phyloP scores from a whole-genome alignment of 2,329 filamentous ascomycete genomes.

The Colletotrichum eremochloae region DNA sequence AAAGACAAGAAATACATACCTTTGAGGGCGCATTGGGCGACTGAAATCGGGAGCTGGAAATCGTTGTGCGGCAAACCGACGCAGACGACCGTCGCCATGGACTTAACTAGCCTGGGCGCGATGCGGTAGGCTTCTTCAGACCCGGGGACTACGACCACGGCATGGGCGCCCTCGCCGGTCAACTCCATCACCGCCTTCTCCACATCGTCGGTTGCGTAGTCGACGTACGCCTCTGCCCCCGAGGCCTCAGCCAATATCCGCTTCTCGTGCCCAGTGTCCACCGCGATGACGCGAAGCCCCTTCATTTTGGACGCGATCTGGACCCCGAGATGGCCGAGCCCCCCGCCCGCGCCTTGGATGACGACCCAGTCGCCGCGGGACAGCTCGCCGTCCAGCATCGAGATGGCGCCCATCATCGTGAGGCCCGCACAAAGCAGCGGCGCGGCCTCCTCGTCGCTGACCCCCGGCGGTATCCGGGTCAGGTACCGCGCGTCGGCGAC shows the following conservation, averaged over 20 bases:
- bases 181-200: slow-evolving; percentile 45
- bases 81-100: slow-evolving; percentile 46
- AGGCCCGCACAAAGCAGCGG: slow-evolving; percentile 51
- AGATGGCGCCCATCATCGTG: slow-evolving; percentile 50
- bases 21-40: slow-evolving; percentile 20
- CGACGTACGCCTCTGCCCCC: slow-evolving; percentile 48
- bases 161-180: slow-evolving; percentile 48
- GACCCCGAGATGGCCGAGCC: slow-evolving; percentile 51
- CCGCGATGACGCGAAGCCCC: slow-evolving; percentile 46
- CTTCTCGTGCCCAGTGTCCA: slow-evolving; percentile 47
- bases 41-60: slow-evolving; percentile 46
- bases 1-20: neutral
- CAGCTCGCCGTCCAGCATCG: slow-evolving; percentile 35
- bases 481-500: slow-evolving; percentile 49
- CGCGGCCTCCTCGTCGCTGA: slow-evolving; percentile 44
- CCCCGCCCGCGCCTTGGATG: slow-evolving; percentile 50
- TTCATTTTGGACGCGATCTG: slow-evolving; percentile 48
- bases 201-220: slow-evolving; percentile 45
- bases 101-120: slow-evolving; percentile 45
- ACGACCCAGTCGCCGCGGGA: slow-evolving; percentile 48
- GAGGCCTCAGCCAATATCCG: slow-evolving; percentile 44
- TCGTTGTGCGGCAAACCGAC: slow-evolving; percentile 48
- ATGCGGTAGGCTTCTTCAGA: slow-evolving; percentile 46
- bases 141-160: slow-evolving; percentile 47
- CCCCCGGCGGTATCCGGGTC: slow-evolving; percentile 46